Evolutionary conservation across 306 rosid species (phyloP).

Genomic region (Quercus variabilis): DNA sequence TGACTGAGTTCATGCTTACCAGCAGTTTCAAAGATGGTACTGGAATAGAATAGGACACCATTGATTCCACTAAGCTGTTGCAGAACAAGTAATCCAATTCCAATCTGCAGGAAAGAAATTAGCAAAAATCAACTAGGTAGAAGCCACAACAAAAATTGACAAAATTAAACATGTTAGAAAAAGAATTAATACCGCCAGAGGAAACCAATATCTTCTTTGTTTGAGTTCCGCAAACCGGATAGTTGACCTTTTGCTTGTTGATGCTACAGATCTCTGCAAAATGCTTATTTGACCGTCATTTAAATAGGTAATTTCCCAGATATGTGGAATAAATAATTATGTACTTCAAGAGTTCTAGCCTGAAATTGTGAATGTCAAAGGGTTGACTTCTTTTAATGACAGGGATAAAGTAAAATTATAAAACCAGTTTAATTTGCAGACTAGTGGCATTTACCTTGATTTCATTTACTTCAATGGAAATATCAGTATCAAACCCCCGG

Average conservation of each 20-base stretch:
- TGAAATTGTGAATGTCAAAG: background rate
- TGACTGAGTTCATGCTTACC: slow-evolving; percentile 28
- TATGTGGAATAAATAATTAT: slow-evolving; percentile 2
- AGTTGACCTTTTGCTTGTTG: slow-evolving; percentile 60
- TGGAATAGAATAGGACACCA: slow-evolving; percentile 83
- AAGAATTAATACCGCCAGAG: slow-evolving; percentile 58
- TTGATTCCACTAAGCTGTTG: slow-evolving; percentile 94
- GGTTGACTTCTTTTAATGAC: background rate
- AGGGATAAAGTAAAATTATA: background rate
- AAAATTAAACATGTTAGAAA: slow-evolving; percentile 21
- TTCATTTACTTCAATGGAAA: slow-evolving; percentile 76
- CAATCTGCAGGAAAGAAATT: slow-evolving; percentile 60
- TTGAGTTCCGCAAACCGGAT: slow-evolving; percentile 70
- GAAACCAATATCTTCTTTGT: slow-evolving; percentile 90
- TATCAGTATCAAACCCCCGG: slow-evolving; percentile 86
- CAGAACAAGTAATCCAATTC: slow-evolving; percentile 85
- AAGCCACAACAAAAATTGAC: slow-evolving; percentile 14
- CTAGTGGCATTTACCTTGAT: slow-evolving; percentile 46
- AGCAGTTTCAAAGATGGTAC: slow-evolving; percentile 71
- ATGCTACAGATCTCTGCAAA: slow-evolving; percentile 73
- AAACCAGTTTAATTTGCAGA: background rate
- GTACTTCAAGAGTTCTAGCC: background rate
- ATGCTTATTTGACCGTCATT: background rate
- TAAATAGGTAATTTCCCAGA: background rate
- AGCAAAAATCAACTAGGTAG: slow-evolving; percentile 20